Conservation (phyloP, 2,329 filamentous ascomycete genomes). For the Neofusicoccum laricinum region DNA sequence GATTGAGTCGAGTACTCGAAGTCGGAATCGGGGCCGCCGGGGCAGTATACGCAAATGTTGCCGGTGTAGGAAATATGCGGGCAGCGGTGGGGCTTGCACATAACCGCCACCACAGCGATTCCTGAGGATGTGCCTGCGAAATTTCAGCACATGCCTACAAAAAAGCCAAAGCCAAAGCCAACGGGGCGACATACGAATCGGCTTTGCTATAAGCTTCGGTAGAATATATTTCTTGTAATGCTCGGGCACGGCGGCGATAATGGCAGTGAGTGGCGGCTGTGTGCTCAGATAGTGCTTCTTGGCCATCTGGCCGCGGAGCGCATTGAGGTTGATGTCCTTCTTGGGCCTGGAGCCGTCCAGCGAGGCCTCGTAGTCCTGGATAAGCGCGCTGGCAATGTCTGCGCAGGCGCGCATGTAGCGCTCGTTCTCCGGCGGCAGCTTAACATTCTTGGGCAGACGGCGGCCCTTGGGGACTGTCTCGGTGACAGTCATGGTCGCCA, state of each 20-base stretch:
- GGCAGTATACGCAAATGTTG: conserved; percentile 98
- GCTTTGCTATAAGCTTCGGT: conserved; percentile 94
- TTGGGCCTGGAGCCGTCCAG: conserved; percentile 69
- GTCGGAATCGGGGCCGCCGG: conserved; percentile 94
- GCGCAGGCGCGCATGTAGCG: conserved; percentile 91
- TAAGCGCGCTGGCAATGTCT: conserved; percentile 88
- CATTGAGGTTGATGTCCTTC: conserved; percentile 91
- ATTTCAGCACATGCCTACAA: conserved; percentile 15
- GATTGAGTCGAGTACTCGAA: conserved; percentile 99
- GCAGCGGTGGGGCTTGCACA: conserved; percentile 98
- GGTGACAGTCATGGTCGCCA: conserved; percentile 64
- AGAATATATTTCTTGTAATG: conserved; percentile 99
- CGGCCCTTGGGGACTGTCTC: conserved; percentile 44
- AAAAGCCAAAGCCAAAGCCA: neutral
- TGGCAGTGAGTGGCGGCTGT: conserved; percentile 89
- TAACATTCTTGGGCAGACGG: conserved; percentile 65
- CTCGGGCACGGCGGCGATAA: conserved; percentile 97
- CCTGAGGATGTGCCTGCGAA: conserved; percentile 81
- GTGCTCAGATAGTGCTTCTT: conserved; percentile 89
- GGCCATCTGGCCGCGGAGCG: conserved; percentile 77
- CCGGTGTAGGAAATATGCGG: conserved; percentile 98
- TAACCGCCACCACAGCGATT: conserved; percentile 96
- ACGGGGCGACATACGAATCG: conserved; percentile 71
- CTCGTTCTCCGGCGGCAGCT: conserved; percentile 88
- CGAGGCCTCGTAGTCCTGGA: conserved; percentile 86